Percentiles rank a stretch among this genome's conserved stretches.
Conservation (phyloP, 1,284 basidiomycete species). For the Mycena sp. region DNA sequence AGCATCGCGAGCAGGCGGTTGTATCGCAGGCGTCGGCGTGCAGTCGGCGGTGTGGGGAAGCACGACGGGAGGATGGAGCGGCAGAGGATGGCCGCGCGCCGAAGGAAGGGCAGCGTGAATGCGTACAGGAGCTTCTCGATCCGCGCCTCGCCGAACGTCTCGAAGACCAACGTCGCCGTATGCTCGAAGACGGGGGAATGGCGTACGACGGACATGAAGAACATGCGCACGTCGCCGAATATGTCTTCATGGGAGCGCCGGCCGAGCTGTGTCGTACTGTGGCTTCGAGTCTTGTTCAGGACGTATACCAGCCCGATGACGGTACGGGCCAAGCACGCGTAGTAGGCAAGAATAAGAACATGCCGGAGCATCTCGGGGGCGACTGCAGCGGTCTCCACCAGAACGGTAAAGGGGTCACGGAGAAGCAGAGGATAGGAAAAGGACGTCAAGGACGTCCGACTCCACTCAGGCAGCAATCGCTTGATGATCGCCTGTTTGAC, state of each 20-base stretch:
- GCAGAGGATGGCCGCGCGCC: too few species aligned
- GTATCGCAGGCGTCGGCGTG: constrained; percentile 71
- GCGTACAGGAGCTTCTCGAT: constrained; percentile 90
- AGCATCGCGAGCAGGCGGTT: constrained; percentile 80
- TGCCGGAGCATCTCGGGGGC: constrained; percentile 89
- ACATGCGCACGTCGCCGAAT: constrained; percentile 85
- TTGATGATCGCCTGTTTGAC: constrained; percentile 89
- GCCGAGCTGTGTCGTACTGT: constrained; percentile 53
- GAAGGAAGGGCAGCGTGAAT: constrained; percentile 94
- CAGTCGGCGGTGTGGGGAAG: constrained; percentile 59
- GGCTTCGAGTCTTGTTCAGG: constrained; percentile 73
- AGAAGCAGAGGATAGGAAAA: constrained; percentile 84
- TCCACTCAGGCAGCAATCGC: constrained; percentile 90
- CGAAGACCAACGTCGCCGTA: constrained; percentile 78
- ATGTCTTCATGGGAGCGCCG: constrained; percentile 66
- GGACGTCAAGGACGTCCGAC: constrained; percentile 77
- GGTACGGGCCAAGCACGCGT: constrained; percentile 86
- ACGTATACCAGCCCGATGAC: constrained; percentile 86
- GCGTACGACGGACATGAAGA: constrained; percentile 84
- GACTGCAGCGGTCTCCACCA: constrained; percentile 89
- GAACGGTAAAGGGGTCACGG: constrained; percentile 87
- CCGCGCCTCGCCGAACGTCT: constrained; percentile 79
- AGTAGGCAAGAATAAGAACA: constrained; percentile 87
- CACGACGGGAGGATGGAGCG: constrained; percentile 74
- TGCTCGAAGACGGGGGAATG: constrained; percentile 82